Percentiles rank a stretch among this genome's conserved stretches.
These are phyloP conservation scores for Exophiala dermatitidis DNA, from an alignment of 2,329 filamentous ascomycete species.

Conservation along the genomic window DNA sequence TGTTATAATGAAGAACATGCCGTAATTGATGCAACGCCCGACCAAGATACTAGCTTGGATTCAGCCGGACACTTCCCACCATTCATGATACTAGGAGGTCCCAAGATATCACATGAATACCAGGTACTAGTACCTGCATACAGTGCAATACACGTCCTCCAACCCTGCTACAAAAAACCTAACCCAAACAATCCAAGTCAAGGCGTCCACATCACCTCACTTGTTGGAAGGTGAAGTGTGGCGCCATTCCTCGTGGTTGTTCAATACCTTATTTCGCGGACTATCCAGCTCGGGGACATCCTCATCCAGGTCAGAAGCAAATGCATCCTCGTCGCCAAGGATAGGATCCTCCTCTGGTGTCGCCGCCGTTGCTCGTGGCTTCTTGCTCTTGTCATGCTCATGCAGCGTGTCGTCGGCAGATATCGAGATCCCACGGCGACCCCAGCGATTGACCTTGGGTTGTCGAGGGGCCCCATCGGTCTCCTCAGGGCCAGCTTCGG, in stretches of 20 bases:
- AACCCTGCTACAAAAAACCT: no score
- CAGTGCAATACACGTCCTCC: no score
- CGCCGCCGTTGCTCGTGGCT: neutral
- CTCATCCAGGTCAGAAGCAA: constrained; percentile 24
- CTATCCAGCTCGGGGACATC: constrained; percentile 19
- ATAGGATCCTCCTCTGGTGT: constrained; percentile 19
- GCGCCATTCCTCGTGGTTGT: constrained; percentile 24
- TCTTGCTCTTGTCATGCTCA: constrained; percentile 22
- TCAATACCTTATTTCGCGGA: constrained; percentile 20
- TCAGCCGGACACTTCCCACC: no score
- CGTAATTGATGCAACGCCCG: no score
- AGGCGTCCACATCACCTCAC: neutral
- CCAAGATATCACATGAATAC: no score
- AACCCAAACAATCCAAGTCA: no score
- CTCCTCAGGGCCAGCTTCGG: neutral
- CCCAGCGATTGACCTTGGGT: constrained; percentile 44
- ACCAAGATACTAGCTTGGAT: no score
- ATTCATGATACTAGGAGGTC: no score
- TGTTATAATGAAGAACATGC: no score
- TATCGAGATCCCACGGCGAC: constrained; percentile 51
- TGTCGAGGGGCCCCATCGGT: constrained; percentile 13
- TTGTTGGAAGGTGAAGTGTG: constrained; percentile 9
- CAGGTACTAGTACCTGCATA: no score
- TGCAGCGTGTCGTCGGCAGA: constrained; percentile 50
- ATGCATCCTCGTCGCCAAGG: constrained; percentile 25